Percentiles rank a stretch among this genome's conserved stretches.
Conservation (phyloP, 2,329 filamentous ascomycete genomes). For the Xylaria sp. region DNA sequence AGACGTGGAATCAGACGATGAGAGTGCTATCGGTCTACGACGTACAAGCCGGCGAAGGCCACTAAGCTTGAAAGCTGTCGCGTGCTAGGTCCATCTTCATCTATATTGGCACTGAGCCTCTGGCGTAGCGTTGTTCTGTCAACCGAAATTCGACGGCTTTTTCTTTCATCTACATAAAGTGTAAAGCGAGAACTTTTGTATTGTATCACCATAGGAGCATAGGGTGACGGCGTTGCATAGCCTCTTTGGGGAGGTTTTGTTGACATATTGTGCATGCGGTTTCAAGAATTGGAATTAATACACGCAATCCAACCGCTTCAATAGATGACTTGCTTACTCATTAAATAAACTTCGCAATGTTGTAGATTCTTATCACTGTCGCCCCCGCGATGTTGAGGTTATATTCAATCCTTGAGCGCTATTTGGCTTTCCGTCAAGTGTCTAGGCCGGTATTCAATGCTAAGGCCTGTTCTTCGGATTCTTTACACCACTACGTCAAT, state of each 20-base stretch:
- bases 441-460: not conserved
- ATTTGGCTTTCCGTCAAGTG: not conserved
- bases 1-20: slow-evolving; percentile 33
- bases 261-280: slow-evolving; percentile 9
- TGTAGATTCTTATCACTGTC: not conserved
- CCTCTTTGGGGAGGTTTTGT: slow-evolving; percentile 14
- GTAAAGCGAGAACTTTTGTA: slow-evolving; percentile 10
- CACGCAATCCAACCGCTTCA: not conserved
- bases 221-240: slow-evolving; percentile 26
- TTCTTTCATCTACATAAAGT: slow-evolving; percentile 4
- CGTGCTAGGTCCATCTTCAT: slow-evolving; percentile 22
- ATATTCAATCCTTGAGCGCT: not conserved
- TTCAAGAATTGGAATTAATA: not conserved
- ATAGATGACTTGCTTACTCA: not conserved
- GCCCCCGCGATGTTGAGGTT: not conserved
- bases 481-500: not conserved
- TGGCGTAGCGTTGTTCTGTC: not conserved
- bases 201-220: slow-evolving; percentile 21
- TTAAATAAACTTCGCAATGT: not conserved
- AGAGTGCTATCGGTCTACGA: slow-evolving; percentile 30
- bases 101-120: not conserved
- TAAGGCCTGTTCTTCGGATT: not conserved
- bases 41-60: slow-evolving; percentile 42
- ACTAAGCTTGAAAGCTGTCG: slow-evolving; percentile 38
- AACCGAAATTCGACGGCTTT: not conserved